Evolutionary conservation across 2,329 filamentous ascomycete genomes (phyloP).

Genomic region (Trichoderma polysporum): DNA sequence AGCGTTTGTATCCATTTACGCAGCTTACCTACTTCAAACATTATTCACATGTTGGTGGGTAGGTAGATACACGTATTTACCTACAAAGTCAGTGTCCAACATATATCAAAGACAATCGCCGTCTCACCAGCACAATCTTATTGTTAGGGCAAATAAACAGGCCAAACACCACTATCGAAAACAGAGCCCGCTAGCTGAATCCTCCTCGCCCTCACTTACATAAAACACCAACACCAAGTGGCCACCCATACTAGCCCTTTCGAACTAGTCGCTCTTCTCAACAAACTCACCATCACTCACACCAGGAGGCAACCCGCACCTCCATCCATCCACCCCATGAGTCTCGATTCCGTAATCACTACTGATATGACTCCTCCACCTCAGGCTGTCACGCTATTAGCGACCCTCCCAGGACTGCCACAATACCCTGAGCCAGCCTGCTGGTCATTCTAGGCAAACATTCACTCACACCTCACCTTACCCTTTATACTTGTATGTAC

Average conservation of each 20-base stretch:
- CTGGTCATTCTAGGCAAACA: not conserved
- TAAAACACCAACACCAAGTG: not conserved
- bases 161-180: not conserved
- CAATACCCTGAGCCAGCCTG: not conserved
- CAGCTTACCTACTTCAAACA: too few relatives aligned
- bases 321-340: not conserved
- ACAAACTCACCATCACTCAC: not conserved
- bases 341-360: not conserved
- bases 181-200: not conserved
- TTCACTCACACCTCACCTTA: not conserved
- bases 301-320: not conserved
- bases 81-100: too few relatives aligned
- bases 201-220: not conserved
- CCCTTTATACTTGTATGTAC: not conserved
- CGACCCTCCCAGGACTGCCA: not conserved
- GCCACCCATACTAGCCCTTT: not conserved
- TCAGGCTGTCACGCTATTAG: not conserved
- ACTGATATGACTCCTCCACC: not conserved
- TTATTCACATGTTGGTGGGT: too few relatives aligned
- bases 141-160: not conserved
- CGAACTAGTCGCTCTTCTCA: not conserved
- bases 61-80: too few relatives aligned
- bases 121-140: not conserved
- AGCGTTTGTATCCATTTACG: too few relatives aligned
- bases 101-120: not conserved